These are phyloP conservation scores for Kazachstania africana DNA, from an alignment of 805 yeast genomes.

Conservation along the genomic window DNA sequence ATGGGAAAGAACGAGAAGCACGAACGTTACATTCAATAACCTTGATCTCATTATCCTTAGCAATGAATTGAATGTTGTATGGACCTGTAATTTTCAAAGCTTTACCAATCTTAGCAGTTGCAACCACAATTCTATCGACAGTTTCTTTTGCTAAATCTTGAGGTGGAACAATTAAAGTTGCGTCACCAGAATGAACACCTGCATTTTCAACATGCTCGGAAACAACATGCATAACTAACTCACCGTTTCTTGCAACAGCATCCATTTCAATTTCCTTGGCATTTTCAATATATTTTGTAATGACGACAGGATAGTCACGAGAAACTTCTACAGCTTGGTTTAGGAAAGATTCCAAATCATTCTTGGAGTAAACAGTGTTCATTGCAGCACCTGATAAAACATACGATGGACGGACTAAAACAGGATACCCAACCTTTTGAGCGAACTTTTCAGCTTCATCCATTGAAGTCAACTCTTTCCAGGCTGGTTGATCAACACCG, in stretches of 20 bases:
- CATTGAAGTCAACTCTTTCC: conserved; percentile 93
- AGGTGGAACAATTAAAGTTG: conserved; percentile 93
- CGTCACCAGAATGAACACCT: conserved; percentile 99
- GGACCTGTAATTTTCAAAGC: conserved; percentile 97
- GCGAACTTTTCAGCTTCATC: conserved; percentile 91
- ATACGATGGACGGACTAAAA: conserved; percentile 92
- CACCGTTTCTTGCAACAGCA: conserved; percentile 93
- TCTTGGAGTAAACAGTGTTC: conserved; percentile 89
- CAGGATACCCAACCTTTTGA: conserved; percentile 84
- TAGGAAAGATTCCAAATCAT: conserved; percentile 77
- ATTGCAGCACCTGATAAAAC: conserved; percentile 98
- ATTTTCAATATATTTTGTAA: conserved; percentile 90
- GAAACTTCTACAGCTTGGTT: conserved; percentile 95
- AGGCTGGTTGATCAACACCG: conserved; percentile 97
- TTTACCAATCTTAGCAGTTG: conserved; percentile 90
- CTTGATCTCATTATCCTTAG: conserved; percentile 89
- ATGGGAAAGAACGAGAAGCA: conserved; percentile 99
- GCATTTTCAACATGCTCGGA: conserved; percentile 98
- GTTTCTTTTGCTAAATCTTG: conserved; percentile 90
- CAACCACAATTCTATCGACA: conserved; percentile 80
- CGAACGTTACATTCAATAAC: conserved; percentile 97
- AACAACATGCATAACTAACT: conserved; percentile 91
- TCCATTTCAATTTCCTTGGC: conserved; percentile 99
- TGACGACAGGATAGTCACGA: conserved; percentile 95
- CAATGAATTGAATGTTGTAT: conserved; percentile 91